Conservation (phyloP, 1,284 basidiomycete species). For the Phlebopus sp. region DNA sequence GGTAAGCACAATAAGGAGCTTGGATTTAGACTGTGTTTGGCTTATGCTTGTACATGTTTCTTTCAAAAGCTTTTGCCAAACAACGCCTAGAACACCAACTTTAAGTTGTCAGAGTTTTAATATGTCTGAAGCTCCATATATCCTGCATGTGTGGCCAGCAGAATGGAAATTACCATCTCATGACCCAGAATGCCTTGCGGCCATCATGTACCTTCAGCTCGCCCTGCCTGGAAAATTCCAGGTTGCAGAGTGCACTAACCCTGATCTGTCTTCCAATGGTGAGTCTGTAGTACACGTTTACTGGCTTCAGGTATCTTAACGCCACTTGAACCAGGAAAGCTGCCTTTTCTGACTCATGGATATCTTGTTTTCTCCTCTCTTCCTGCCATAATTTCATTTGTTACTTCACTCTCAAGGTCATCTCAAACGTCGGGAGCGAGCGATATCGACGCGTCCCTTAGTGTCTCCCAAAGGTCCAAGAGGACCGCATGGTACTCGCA, state of each 20-base stretch:
- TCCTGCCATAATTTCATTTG: conserved; percentile 61
- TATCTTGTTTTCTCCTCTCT: conserved; percentile 49
- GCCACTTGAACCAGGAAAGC: conserved; percentile 49
- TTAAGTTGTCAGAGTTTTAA: neutral
- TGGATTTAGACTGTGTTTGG: too few species aligned
- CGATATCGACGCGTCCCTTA: conserved; percentile 47
- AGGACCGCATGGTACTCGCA: conserved; percentile 61
- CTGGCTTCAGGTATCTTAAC: neutral
- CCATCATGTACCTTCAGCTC: conserved; percentile 65
- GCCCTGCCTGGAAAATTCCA: conserved; percentile 61
- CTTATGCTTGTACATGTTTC: conserved; percentile 19
- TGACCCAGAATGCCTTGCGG: conserved; percentile 62
- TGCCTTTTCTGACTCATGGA: conserved; percentile 67
- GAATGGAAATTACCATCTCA: conserved; percentile 62
- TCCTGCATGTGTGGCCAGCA: conserved; percentile 67
- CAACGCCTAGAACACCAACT: conserved; percentile 2
- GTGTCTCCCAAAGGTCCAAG: conserved; percentile 46
- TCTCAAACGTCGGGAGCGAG: conserved; percentile 24
- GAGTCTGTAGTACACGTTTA: conserved; percentile 20
- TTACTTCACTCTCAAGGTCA: conserved; percentile 43
- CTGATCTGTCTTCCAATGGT: conserved; percentile 77
- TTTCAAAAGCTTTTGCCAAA: conserved; percentile 7
- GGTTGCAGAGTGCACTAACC: conserved; percentile 60
- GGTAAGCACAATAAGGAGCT: too few species aligned
- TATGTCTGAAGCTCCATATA: conserved; percentile 25